A percentile compares a stretch with the other conserved stretches of the same genome.
Evolutionary conservation across 1,284 basidiomycete species (phyloP).

Genomic region (Somion occarium): DNA sequence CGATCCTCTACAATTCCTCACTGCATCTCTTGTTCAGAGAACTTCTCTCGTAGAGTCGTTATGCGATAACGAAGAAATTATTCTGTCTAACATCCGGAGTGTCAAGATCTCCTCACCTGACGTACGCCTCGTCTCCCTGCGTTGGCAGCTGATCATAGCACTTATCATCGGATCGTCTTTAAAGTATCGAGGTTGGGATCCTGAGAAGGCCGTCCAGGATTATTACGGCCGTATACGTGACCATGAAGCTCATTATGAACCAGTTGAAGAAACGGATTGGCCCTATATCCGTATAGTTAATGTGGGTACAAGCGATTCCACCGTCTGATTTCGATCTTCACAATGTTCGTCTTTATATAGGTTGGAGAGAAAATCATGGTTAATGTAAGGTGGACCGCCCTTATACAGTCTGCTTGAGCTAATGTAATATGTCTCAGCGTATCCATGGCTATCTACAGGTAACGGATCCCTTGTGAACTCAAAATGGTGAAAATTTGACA

Average conservation of each 20-base stretch:
- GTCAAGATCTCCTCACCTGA: conserved; percentile 99
- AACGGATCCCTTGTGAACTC: conserved; percentile 11
- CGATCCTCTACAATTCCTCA: conserved; percentile 23
- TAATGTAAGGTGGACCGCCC: conserved; percentile 50
- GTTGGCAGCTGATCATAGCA: conserved; percentile 5
- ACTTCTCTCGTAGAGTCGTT: conserved; percentile 68
- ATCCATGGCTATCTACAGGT: conserved; percentile 85
- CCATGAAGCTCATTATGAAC: conserved; percentile 87
- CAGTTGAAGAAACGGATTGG: conserved; percentile 80
- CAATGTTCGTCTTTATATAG: too few relatives aligned
- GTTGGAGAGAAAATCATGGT: conserved; percentile 93
- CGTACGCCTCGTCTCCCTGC: conserved; percentile 43
- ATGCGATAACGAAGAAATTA: conserved; percentile 88
- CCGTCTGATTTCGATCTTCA: too few relatives aligned
- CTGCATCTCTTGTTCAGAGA: too few relatives aligned
- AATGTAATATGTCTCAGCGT: conserved; percentile 44
- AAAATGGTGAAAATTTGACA: background rate
- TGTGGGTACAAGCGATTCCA: conserved; percentile 51
- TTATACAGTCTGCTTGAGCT: background rate
- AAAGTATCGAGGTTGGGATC: conserved; percentile 91
- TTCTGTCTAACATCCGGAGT: conserved; percentile 90
- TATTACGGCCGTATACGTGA: conserved; percentile 88
- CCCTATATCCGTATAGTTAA: conserved; percentile 97
- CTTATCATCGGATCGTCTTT: conserved; percentile 4
- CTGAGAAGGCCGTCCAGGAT: conserved; percentile 86